Evolutionary conservation across 2,329 filamentous ascomycete species (phyloP).

Genomic region (Mycosphaerella arachidis): DNA sequence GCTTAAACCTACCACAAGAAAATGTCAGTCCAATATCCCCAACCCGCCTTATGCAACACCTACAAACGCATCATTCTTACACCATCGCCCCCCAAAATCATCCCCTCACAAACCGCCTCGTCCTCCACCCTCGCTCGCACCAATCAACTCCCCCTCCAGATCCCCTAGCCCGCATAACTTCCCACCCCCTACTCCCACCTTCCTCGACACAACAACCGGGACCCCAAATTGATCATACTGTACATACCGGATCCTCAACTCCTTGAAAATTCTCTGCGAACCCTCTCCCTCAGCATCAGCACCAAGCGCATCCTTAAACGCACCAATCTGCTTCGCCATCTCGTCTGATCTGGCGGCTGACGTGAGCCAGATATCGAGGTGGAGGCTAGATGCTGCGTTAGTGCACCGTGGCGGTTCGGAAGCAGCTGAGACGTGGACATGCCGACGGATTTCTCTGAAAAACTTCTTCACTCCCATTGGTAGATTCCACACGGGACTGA

Average conservation of each 20-base stretch:
- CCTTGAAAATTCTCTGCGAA: background rate
- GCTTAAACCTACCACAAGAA: background rate
- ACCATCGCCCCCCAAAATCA: background rate
- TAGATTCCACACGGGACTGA: background rate
- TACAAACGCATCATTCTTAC: background rate
- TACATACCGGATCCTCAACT: background rate
- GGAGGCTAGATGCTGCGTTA: background rate
- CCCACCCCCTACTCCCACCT: background rate
- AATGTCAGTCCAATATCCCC: background rate
- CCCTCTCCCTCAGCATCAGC: background rate
- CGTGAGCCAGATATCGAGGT: background rate
- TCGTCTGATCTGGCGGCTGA: background rate
- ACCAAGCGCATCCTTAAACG: background rate
- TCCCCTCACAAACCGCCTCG: background rate
- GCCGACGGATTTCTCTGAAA: background rate
- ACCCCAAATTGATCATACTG: background rate
- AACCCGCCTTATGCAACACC: background rate
- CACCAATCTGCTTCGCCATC: background rate
- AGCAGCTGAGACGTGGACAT: background rate
- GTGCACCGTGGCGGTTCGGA: background rate
- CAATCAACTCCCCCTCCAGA: background rate
- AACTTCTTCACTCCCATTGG: background rate
- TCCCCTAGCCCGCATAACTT: background rate
- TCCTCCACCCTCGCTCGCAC: background rate
- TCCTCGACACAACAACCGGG: background rate